These are phyloP conservation scores for Agaricus subrufescens DNA, from an alignment of 768 basidiomycete genomes.

Conservation along the genomic window DNA sequence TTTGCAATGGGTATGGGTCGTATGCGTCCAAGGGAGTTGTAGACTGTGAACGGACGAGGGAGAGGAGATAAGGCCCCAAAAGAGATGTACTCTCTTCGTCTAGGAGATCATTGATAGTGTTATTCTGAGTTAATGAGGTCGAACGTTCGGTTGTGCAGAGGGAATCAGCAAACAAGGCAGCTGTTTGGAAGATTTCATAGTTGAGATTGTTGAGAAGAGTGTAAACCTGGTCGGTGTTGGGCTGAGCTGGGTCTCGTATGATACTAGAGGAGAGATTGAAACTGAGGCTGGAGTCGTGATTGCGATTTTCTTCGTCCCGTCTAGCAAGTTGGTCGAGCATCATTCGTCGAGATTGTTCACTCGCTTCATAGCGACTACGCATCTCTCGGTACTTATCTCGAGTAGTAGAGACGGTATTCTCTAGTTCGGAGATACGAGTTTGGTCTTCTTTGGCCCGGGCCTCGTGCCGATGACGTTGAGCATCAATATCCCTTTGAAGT, in stretches of 20 bases:
- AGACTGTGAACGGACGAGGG: slow-evolving; percentile 22
- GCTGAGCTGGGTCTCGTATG: not conserved
- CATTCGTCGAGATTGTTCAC: slow-evolving; percentile 6
- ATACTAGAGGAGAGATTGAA: slow-evolving; percentile 3
- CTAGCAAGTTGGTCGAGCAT: slow-evolving; percentile 2
- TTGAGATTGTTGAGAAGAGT: slow-evolving; percentile 25
- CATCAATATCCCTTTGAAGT: not conserved
- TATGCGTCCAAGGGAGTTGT: slow-evolving; percentile 18
- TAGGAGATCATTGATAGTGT: slow-evolving; percentile 18
- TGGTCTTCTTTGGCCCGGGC: not conserved
- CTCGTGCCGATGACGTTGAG: not conserved
- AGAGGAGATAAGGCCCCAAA: slow-evolving; percentile 28
- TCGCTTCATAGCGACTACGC: slow-evolving; percentile 1
- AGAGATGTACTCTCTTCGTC: slow-evolving; percentile 18
- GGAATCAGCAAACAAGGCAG: slow-evolving; percentile 35
- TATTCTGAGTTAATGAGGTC: slow-evolving; percentile 12
- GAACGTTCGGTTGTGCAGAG: slow-evolving; percentile 23
- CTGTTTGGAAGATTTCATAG: slow-evolving; percentile 35
- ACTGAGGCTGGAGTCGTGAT: not conserved
- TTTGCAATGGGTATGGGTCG: slow-evolving; percentile 31
- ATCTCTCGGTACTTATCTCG: not conserved
- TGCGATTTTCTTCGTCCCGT: not conserved
- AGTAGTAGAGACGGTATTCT: not conserved
- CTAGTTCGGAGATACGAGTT: not conserved
- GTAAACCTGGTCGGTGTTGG: not conserved